Conservation (phyloP, 2,329 filamentous ascomycete species). For the Pleoardoris graminearum region DNA sequence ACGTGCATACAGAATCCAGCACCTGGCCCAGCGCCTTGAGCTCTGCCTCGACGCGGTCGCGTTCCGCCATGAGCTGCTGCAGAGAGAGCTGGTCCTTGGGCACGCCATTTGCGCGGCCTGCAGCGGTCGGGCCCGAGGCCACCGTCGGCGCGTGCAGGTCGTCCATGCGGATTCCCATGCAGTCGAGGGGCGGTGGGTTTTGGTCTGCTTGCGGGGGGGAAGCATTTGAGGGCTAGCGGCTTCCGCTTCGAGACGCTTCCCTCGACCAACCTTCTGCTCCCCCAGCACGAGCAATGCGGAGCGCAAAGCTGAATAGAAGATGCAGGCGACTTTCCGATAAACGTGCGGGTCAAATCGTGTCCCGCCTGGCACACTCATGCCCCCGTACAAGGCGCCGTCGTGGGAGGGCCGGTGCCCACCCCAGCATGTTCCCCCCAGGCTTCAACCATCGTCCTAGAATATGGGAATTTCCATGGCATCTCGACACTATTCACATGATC, state of each 20-base stretch:
- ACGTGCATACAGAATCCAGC: slow-evolving; percentile 74
- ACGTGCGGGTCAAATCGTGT: too few relatives aligned
- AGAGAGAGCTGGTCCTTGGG: slow-evolving; percentile 68
- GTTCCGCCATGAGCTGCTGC: slow-evolving; percentile 78
- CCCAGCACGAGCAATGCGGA: not conserved
- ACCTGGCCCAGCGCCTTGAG: slow-evolving; percentile 81
- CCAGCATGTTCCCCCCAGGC: too few relatives aligned
- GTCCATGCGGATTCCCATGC: slow-evolving; percentile 65
- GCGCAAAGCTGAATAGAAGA: not conserved
- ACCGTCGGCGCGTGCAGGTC: slow-evolving; percentile 71
- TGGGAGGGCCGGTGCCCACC: too few relatives aligned
- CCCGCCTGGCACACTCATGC: too few relatives aligned
- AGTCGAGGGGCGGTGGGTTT: not conserved
- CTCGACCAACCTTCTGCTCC: not conserved
- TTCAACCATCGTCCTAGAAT: too few relatives aligned
- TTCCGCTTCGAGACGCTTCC: not conserved
- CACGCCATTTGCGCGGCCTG: slow-evolving; percentile 63
- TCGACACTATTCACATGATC: too few relatives aligned
- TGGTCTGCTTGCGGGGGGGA: slow-evolving; percentile 1
- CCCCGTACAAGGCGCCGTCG: too few relatives aligned
- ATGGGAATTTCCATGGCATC: too few relatives aligned
- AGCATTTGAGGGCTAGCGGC: slow-evolving; percentile 7
- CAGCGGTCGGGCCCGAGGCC: slow-evolving; percentile 73
- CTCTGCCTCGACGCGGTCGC: slow-evolving; percentile 83
- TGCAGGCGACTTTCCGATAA: too few relatives aligned